Evolutionary conservation across 352 stramenopile species (phyloP).

Genomic region (Pythium plurisporium): DNA sequence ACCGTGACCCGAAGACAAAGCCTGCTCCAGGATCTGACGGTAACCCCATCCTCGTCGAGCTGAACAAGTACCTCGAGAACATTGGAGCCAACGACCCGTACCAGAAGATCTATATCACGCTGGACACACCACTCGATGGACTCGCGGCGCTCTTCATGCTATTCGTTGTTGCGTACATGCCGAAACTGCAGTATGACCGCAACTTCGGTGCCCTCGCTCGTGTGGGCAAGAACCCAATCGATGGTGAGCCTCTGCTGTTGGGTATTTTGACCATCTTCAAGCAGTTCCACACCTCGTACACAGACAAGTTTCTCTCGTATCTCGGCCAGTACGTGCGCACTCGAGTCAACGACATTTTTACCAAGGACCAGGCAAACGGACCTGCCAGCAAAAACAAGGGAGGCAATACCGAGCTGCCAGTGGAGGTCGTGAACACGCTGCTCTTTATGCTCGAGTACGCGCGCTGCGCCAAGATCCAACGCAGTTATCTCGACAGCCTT

Average conservation of each 20-base stretch:
- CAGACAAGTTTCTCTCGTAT: slow-evolving; percentile 91
- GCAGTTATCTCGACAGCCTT: slow-evolving; percentile 73
- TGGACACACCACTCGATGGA: slow-evolving; percentile 87
- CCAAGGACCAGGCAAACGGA: slow-evolving; percentile 36
- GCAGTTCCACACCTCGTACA: slow-evolving; percentile 94
- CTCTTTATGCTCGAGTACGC: slow-evolving; percentile 90
- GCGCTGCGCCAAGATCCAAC: slow-evolving; percentile 79
- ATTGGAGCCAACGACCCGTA: slow-evolving; percentile 91
- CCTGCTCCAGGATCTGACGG: slow-evolving; percentile 73
- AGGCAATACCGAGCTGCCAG: slow-evolving; percentile 47
- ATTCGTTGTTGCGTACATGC: slow-evolving; percentile 91
- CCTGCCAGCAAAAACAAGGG: slow-evolving; percentile 27
- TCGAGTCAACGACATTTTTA: slow-evolving; percentile 82
- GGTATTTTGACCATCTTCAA: slow-evolving; percentile 92
- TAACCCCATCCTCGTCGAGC: slow-evolving; percentile 83
- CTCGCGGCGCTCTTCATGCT: slow-evolving; percentile 90
- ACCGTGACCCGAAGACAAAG: slow-evolving; percentile 74
- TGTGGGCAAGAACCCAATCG: slow-evolving; percentile 89
- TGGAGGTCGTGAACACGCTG: slow-evolving; percentile 82
- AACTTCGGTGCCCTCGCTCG: slow-evolving; percentile 89
- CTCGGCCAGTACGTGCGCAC: slow-evolving; percentile 91
- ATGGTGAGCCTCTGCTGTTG: slow-evolving; percentile 88
- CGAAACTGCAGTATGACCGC: slow-evolving; percentile 91
- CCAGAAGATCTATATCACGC: slow-evolving; percentile 93
- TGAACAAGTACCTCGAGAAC: slow-evolving; percentile 91